Evolutionary conservation across 2,329 filamentous ascomycete species (phyloP), one percentile per base, ranked within the genome.

Genomic region (Tolypocladium ovalisporum): DNA sequence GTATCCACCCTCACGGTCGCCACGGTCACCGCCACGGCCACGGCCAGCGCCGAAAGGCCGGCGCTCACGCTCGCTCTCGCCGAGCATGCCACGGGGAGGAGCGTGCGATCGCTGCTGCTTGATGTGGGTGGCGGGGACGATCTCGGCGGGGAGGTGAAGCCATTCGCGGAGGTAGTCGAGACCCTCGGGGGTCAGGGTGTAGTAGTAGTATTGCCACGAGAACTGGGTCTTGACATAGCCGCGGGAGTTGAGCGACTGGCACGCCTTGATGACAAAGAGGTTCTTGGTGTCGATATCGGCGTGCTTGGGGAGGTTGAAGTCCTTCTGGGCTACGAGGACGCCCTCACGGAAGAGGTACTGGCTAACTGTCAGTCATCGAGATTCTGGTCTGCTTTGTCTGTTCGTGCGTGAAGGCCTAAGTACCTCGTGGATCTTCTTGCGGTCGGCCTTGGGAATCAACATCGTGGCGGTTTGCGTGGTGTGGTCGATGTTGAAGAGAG

Each of bases 151-250:
- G 71, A 99, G 89, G 82, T 99, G 94, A 71, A 99, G 92, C 94
- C 94, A 99, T 85, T 99, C 94, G 76, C 94, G 93, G 78, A 99
- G 92, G 86, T 99, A 99, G 84, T 97, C 93, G 77, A 99, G 93
- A 81, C 94, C 94, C 85, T 97, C 92, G 74, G 92, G 90, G 77
- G 93, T 97, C 79, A 99, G 88, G 79, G 94, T 97, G 88, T 99
- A 99, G 89, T 99, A 99, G 88, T 97, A 96, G 86, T 92, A 96
- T 82, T 96, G 91, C 91, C 91, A 96, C 68, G 91, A 96, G 89
- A 99, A 99, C 80, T 95, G 94, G 71, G 94, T 99, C 90, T 99
- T 99, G 81, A 99, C 86, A 80, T 90, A 97, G 76, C 93, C 93
- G 77, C 94, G 93, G 70, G 92, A 97, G 82, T 87, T 96, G 75